Base-by-base conservation (phyloP, 2,329 filamentous ascomycete species). In the Purpureocillium lavendulum region DNA sequence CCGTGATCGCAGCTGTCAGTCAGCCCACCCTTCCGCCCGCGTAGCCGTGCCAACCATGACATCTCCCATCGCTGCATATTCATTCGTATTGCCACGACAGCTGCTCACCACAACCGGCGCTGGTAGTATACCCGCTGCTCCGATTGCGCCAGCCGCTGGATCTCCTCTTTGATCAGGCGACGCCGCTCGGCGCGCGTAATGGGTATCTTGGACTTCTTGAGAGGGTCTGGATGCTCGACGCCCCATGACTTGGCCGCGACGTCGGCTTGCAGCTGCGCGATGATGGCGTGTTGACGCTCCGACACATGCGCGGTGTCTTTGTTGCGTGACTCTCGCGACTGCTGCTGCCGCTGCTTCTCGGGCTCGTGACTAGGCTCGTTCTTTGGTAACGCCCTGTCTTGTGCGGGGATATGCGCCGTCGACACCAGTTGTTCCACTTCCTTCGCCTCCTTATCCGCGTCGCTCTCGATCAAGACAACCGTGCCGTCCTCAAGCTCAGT, bases 161-260 rank as follows among this genome's bases (percentile, higher is more conserved):
- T 69, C 49, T 80, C 75, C 45, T 75, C 69, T 52, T 75, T 77
- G 51, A 80, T 81, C 47, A 68, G 62, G 53, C 64, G 64, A 49
- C 77, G 65, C 49, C 77, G 67, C 57, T 77, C 70, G 0, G 69
- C 71, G 40, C 62, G 60, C 41, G 64, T 73, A 15, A 77, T 56
- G 2, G 70, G 71, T 51, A 73, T 67, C 40, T 66, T 59, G 31
- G 58, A 59, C 43, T 61, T 60, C 10, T 55, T 56, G 15, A 52
- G 50, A 6, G 59, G 58, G 38, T 65, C 63, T 1, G 62, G 59
- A 33, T 61, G 56, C 9, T 55, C 54, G 7, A 58, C 55, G 2
- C 52, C 54, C 50, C 54, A 59, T 7, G 59, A 49, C 46, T 61
- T 57, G 28, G 56, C 51, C 9, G 53, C 52, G 4, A 56, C 51